phyloP scores from a whole-genome alignment of 2,329 filamentous ascomycete species.

The Ophiostoma angusticollis region DNA sequence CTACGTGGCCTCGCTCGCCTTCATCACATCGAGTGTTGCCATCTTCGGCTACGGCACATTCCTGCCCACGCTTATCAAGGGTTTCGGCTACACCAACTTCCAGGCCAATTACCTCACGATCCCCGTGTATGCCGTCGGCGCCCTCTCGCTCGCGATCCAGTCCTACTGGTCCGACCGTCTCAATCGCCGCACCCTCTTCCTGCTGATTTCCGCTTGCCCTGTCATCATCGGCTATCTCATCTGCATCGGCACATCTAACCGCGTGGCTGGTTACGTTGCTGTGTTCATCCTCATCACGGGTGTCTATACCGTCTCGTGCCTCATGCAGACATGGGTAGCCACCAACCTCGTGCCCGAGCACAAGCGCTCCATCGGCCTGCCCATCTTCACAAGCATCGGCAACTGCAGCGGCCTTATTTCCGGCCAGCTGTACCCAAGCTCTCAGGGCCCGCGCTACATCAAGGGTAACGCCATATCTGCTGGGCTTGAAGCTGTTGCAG shows the following conservation, averaged over 20 bases:
- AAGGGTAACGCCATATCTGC: constrained; percentile 7
- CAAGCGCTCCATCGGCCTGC: constrained; percentile 7
- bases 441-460: constrained; percentile 9
- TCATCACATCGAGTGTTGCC: constrained; percentile 8
- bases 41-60: constrained; percentile 9
- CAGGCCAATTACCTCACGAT: constrained; percentile 15
- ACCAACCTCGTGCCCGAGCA: constrained; percentile 9
- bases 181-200: constrained; percentile 5
- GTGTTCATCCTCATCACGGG: constrained; percentile 8
- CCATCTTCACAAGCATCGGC: constrained; percentile 8
- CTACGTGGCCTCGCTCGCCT: constrained; percentile 3
- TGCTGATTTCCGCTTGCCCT: constrained; percentile 1
- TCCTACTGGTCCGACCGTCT: constrained; percentile 6
- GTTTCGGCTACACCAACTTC: constrained; percentile 10
- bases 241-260: constrained; percentile 7
- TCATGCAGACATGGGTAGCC: constrained; percentile 6
- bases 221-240: constrained; percentile 7
- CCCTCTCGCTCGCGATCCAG: constrained; percentile 9
- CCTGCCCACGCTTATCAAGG: constrained; percentile 7
- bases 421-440: constrained; percentile 9
- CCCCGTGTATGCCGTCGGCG: constrained; percentile 13
- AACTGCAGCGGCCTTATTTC: constrained; percentile 7
- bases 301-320: constrained; percentile 6
- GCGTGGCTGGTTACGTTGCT: constrained; percentile 5
- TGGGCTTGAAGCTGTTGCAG: constrained; percentile 6